phyloP scores from a whole-genome alignment of 2,329 filamentous ascomycete genomes.

The Tolypocladium guangdongense region DNA sequence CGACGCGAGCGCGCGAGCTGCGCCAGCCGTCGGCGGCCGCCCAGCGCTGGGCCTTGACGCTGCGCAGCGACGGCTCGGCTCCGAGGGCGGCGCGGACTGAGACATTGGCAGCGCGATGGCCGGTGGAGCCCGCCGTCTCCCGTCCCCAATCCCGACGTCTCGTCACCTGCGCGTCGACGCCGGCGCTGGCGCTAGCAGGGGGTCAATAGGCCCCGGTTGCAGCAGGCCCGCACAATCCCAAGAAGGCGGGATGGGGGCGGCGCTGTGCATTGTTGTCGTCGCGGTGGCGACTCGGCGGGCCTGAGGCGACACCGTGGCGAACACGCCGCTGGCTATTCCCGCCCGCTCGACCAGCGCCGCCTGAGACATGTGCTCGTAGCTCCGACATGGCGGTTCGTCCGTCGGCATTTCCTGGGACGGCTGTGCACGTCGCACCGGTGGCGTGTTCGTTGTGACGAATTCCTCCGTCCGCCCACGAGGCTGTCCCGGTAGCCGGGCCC shows the following conservation, averaged over 20 bases:
- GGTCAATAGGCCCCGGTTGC: not conserved
- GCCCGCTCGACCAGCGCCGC: too few relatives aligned
- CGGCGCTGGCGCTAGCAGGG: not conserved
- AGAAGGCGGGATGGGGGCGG: not conserved
- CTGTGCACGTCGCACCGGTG: not conserved
- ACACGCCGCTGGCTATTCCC: too few relatives aligned
- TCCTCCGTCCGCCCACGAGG: not conserved
- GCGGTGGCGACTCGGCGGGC: not conserved
- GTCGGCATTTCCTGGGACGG: not conserved
- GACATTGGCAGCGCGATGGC: not conserved
- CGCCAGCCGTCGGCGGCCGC: too few relatives aligned
- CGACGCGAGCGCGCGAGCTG: not conserved
- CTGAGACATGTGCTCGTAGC: too few relatives aligned
- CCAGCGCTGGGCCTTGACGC: too few relatives aligned
- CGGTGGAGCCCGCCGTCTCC: not conserved
- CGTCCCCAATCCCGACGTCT: slow-evolving; percentile 2
- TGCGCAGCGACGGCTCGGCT: too few relatives aligned
- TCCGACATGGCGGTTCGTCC: not conserved
- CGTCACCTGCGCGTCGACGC: slow-evolving; percentile 2
- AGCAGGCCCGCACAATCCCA: not conserved
- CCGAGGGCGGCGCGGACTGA: not conserved
- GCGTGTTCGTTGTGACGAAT: too few relatives aligned
- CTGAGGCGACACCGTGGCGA: too few relatives aligned
- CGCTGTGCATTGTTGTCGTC: not conserved
- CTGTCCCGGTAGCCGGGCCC: not conserved